Conservation (phyloP, 257 asterid species). For the Salvia splendens region DNA sequence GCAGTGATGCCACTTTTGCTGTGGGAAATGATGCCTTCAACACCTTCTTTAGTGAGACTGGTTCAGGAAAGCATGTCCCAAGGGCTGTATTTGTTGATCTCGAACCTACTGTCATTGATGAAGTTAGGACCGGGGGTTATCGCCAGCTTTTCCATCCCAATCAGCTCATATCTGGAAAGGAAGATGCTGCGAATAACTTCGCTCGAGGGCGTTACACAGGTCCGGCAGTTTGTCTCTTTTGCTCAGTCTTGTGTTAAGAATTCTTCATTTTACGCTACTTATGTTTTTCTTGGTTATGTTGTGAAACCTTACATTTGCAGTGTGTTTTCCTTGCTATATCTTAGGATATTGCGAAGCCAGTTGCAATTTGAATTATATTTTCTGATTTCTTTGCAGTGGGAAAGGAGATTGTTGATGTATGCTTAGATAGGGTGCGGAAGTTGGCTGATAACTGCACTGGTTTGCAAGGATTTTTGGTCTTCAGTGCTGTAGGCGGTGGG, state of each 20-base stretch:
- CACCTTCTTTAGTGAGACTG: slow-evolving; percentile 89
- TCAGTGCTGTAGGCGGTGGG: slow-evolving; percentile 87
- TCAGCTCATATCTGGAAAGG: slow-evolving; percentile 93
- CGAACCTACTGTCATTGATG: slow-evolving; percentile 90
- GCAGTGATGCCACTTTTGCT: slow-evolving; percentile 74
- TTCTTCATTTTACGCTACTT: not conserved
- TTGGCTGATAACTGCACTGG: slow-evolving; percentile 95
- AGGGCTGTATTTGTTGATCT: slow-evolving; percentile 90
- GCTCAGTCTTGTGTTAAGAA: not conserved
- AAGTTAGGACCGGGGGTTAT: slow-evolving; percentile 73
- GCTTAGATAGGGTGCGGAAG: slow-evolving; percentile 86
- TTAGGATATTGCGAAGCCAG: not conserved
- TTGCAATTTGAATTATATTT: not conserved
- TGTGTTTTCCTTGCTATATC: not conserved
- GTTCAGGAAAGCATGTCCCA: slow-evolving; percentile 92
- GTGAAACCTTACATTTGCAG: not conserved
- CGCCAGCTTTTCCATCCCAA: slow-evolving; percentile 97
- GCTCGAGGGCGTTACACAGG: slow-evolving; percentile 95
- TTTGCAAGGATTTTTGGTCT: slow-evolving; percentile 86
- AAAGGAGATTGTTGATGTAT: slow-evolving; percentile 81
- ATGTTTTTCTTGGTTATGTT: not conserved
- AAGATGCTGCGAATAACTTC: slow-evolving; percentile 91
- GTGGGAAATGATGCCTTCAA: slow-evolving; percentile 83
- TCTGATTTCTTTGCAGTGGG: slow-evolving; percentile 56
- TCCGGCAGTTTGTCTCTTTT: slow-evolving; percentile 15